These are phyloP conservation scores for Rhododendron vialii DNA, from an alignment of 148 eudicot genomes.

Conservation along the genomic window DNA sequence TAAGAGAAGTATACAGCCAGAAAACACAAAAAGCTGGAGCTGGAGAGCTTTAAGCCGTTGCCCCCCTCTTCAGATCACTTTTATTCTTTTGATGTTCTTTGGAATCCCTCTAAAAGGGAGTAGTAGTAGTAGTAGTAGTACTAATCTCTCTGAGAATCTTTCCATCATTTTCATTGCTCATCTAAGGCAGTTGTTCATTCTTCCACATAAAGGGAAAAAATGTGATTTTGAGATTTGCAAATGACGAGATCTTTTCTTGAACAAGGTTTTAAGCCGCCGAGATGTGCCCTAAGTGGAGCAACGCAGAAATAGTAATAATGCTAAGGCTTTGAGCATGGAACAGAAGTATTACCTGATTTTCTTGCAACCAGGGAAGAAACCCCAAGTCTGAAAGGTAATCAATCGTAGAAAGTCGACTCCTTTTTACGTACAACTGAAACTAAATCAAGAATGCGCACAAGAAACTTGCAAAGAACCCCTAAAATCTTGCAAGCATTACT, in stretches of 20 bases:
- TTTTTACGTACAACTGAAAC: not conserved
- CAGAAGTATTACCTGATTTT: conserved; percentile 9
- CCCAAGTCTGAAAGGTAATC: not conserved
- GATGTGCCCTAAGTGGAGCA: conserved; percentile 6
- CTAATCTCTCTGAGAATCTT: not conserved
- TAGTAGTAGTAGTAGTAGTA: not conserved
- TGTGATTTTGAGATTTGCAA: not conserved
- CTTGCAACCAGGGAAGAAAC: not conserved
- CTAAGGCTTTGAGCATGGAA: not conserved
- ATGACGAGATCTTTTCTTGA: not conserved
- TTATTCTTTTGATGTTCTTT: not conserved
- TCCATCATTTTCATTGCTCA: conserved; percentile 5
- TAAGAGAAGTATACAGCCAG: not conserved
- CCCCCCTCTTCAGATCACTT: not conserved
- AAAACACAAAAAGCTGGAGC: conserved; percentile 3
- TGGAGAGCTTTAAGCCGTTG: conserved; percentile 2
- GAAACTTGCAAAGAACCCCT: not conserved
- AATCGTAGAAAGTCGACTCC: not conserved
- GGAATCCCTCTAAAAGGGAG: conserved; percentile 12
- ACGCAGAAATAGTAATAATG: not conserved
- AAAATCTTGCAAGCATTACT: not conserved
- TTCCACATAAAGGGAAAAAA: not conserved
- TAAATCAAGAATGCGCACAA: not conserved
- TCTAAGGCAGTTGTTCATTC: not conserved
- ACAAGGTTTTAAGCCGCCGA: not conserved